Evolutionary conservation across 2,329 filamentous ascomycete genomes (phyloP).

Genomic region (Penicillium hordei): DNA sequence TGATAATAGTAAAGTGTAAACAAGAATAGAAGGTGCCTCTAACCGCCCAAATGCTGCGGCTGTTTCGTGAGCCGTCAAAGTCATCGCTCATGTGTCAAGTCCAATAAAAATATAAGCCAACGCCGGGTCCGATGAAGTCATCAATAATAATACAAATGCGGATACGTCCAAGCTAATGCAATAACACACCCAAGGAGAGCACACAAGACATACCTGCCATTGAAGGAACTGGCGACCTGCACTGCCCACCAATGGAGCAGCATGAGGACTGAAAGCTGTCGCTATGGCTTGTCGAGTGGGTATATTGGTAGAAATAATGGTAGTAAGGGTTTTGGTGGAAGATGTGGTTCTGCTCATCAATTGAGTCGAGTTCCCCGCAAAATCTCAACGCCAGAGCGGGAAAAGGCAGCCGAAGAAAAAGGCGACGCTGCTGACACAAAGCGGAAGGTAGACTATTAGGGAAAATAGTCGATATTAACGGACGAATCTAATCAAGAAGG

Average conservation of each 20-base stretch:
- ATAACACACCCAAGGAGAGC: constrained; percentile 24
- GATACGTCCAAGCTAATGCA: constrained; percentile 20
- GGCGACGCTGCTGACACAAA: constrained; percentile 54
- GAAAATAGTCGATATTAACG: constrained; percentile 28
- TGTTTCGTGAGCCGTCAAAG: constrained; percentile 8
- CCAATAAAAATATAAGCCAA: constrained; percentile 12
- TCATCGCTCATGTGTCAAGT: constrained; percentile 13
- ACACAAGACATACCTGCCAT: constrained; percentile 22
- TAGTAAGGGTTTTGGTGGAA: not conserved
- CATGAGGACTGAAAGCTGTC: constrained; percentile 6
- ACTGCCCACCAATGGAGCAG: constrained; percentile 21
- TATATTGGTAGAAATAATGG: not conserved
- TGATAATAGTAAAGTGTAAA: constrained; percentile 5
- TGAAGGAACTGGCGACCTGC: constrained; percentile 18
- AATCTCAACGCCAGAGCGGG: constrained; percentile 48
- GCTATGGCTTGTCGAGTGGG: constrained; percentile 5
- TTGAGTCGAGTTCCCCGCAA: constrained; percentile 8
- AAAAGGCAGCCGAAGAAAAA: constrained; percentile 48
- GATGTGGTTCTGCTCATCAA: constrained; percentile 2
- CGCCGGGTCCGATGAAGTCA: constrained; percentile 23
- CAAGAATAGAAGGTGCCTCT: constrained; percentile 7
- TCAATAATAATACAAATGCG: constrained; percentile 24
- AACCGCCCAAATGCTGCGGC: constrained; percentile 19
- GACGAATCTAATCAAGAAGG: constrained; percentile 16
- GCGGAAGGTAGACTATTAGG: constrained; percentile 51